Conservation (phyloP, 352 stramenopile species). For the Globisporangium acanthophoron region DNA sequence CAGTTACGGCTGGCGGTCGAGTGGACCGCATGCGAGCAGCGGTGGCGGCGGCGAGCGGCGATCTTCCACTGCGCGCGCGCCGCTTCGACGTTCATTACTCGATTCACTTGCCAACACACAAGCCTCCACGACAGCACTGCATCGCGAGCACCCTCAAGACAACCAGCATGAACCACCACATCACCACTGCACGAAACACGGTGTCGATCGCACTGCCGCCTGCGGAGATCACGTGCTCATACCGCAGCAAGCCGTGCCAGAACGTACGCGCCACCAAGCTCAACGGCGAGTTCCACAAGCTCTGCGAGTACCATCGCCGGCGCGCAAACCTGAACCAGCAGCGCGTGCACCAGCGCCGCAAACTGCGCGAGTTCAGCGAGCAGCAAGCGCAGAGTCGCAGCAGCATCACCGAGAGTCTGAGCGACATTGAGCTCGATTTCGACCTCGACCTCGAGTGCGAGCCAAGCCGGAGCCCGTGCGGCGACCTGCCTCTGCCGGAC, state of each 20-base stretch:
- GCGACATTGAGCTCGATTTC: conserved; percentile 10
- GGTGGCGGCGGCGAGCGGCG: not conserved
- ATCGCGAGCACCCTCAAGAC: not conserved
- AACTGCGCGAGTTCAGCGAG: conserved; percentile 1
- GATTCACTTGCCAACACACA: not conserved
- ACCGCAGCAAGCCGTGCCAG: conserved; percentile 30
- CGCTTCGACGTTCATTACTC: not conserved
- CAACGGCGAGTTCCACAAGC: conserved; percentile 39
- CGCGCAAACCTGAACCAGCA: conserved; percentile 43
- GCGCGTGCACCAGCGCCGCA: conserved; percentile 25
- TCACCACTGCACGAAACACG: too few species aligned
- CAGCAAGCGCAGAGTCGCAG: not conserved
- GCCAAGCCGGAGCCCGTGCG: conserved; percentile 10
- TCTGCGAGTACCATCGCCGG: conserved; percentile 32
- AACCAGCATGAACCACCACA: not conserved
- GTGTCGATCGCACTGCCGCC: not conserved
- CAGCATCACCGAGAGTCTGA: not conserved
- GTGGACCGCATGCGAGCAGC: too few species aligned
- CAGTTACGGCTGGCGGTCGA: too few species aligned
- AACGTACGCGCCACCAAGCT: conserved; percentile 32
- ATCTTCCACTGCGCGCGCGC: too few species aligned
- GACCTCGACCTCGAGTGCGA: conserved; percentile 11
- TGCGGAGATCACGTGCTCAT: conserved; percentile 15
- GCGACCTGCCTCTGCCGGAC: conserved; percentile 8
- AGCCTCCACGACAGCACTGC: not conserved